Conservation (phyloP, 805 yeast genomes). For the Metschnikowia baotianmanensis region DNA sequence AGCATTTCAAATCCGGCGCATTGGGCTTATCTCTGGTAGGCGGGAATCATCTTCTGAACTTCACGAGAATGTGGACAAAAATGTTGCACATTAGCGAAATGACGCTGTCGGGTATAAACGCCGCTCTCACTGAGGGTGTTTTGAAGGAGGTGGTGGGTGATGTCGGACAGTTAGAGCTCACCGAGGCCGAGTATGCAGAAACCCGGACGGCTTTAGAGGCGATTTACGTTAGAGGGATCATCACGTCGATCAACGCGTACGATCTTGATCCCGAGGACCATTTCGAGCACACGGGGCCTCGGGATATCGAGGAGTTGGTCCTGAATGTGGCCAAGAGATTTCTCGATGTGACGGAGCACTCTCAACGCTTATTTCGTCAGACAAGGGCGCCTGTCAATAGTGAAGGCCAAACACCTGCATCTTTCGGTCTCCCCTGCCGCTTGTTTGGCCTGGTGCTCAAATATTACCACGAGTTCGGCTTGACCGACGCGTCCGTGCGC, state of each 20-base stretch:
- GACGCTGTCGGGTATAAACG: not conserved
- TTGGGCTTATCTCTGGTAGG: not conserved
- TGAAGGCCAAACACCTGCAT: not conserved
- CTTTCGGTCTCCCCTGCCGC: conserved; percentile 1
- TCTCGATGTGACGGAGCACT: not conserved
- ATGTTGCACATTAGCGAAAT: conserved; percentile 4
- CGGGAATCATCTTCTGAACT: not conserved
- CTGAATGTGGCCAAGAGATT: not conserved
- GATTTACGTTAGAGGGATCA: not conserved
- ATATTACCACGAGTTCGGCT: not conserved
- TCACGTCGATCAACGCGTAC: conserved; percentile 2
- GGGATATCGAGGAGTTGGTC: not conserved
- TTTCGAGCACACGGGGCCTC: not conserved
- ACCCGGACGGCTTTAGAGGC: not conserved
- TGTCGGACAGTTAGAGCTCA: not conserved
- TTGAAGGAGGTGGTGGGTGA: conserved; percentile 1
- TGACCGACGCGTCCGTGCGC: not conserved
- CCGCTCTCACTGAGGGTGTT: not conserved
- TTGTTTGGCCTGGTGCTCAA: not conserved
- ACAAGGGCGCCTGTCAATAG: not conserved
- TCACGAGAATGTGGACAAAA: conserved; percentile 1
- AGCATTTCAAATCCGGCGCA: not conserved
- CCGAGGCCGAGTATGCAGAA: not conserved
- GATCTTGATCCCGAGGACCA: not conserved
- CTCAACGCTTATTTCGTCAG: not conserved